Conservation (phyloP, 1,284 basidiomycete species). For the Schizophyllum commune region DNA sequence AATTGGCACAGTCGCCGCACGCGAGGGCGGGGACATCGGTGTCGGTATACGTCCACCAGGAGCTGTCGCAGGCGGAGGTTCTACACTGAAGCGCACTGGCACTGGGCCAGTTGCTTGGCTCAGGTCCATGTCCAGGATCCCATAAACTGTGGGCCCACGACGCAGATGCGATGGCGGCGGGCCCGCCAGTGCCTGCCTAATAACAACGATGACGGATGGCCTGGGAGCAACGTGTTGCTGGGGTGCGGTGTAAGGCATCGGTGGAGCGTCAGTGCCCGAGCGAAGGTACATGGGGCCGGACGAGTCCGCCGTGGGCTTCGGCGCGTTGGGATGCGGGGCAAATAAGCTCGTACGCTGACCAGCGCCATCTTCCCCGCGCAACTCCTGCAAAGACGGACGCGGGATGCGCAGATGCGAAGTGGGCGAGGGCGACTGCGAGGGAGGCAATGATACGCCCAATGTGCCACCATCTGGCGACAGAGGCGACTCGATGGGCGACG, state of each 20-base stretch:
- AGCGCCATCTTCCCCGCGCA: conserved; percentile 11
- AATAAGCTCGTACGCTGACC: conserved; percentile 15
- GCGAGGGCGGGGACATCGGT: neutral
- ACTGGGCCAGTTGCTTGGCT: conserved; percentile 48
- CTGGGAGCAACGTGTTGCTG: conserved; percentile 1
- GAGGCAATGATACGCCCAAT: conserved; percentile 4
- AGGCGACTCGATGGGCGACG: conserved; percentile 9
- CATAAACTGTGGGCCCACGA: conserved; percentile 53
- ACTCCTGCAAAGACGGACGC: conserved; percentile 11
- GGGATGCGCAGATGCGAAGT: conserved; percentile 6
- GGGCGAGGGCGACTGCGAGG: conserved; percentile 2
- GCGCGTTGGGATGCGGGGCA: conserved; percentile 20
- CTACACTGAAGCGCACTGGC: conserved; percentile 53
- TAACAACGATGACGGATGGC: neutral
- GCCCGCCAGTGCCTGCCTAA: neutral
- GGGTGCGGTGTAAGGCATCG: neutral
- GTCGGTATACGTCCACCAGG: neutral
- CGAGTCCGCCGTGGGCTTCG: conserved; percentile 33
- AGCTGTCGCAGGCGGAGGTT: conserved; percentile 35
- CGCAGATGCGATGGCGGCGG: conserved; percentile 3
- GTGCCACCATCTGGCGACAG: conserved; percentile 1
- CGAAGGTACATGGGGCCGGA: conserved; percentile 56
- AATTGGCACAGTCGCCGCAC: neutral
- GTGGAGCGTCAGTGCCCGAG: neutral
- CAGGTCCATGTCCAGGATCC: conserved; percentile 48